Conservation (phyloP, 2,329 filamentous ascomycete species). For the Ceratocystis smalleyi region DNA sequence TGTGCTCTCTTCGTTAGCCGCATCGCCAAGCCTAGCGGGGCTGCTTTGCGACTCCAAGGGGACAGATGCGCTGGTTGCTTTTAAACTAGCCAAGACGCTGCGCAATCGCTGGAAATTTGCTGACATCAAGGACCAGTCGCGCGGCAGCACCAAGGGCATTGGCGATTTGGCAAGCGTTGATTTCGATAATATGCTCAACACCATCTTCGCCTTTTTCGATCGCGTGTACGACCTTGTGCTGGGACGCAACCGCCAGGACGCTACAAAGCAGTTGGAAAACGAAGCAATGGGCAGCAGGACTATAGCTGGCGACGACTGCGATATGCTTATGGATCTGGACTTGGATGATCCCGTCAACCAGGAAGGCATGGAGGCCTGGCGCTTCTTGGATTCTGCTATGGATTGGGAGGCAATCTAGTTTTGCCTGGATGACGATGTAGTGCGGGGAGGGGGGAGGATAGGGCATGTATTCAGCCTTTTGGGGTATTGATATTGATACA, state of each 20-base stretch:
- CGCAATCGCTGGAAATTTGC: slow-evolving; percentile 59
- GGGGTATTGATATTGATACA: not conserved
- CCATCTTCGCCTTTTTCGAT: slow-evolving; percentile 44
- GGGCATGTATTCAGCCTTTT: not conserved
- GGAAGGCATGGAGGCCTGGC: slow-evolving; percentile 28
- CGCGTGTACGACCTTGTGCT: slow-evolving; percentile 38
- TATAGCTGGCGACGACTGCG: not conserved
- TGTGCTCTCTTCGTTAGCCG: slow-evolving; percentile 46
- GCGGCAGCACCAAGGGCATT: slow-evolving; percentile 15
- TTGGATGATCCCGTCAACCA: slow-evolving; percentile 18
- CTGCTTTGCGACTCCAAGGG: slow-evolving; percentile 28
- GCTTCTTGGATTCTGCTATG: slow-evolving; percentile 45
- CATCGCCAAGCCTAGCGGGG: slow-evolving; percentile 33
- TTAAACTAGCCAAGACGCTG: slow-evolving; percentile 52
- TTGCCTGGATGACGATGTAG: no score
- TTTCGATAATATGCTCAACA: slow-evolving; percentile 41
- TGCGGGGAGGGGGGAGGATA: not conserved
- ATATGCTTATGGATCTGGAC: slow-evolving; percentile 20
- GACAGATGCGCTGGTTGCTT: slow-evolving; percentile 34
- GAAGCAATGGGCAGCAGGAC: slow-evolving; percentile 9
- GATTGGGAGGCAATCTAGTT: slow-evolving; percentile 34
- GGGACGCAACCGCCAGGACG: slow-evolving; percentile 25
- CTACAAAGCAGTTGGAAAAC: not conserved
- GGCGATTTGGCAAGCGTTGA: slow-evolving; percentile 43
- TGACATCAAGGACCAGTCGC: slow-evolving; percentile 29